Conservation (phyloP, 768 basidiomycete species). For the Naganishia friedmannii region DNA sequence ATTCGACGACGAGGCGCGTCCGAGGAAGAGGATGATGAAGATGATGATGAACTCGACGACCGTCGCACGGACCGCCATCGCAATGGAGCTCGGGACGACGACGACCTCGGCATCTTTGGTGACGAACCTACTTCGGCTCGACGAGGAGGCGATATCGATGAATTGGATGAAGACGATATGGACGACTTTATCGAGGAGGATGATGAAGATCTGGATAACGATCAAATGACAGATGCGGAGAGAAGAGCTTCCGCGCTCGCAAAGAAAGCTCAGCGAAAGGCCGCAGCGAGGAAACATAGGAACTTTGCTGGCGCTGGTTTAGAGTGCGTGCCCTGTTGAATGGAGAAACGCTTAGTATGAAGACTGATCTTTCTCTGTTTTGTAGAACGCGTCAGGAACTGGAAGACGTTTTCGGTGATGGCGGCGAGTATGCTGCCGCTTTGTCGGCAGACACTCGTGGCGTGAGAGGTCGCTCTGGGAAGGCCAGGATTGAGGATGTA, state of each 20-base stretch:
- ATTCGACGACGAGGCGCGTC: slow-evolving; percentile 77
- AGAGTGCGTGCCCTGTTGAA: slow-evolving; percentile 62
- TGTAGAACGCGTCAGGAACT: slow-evolving; percentile 90
- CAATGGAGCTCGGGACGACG: slow-evolving; percentile 57
- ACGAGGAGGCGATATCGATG: slow-evolving; percentile 58
- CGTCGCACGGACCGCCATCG: slow-evolving; percentile 1
- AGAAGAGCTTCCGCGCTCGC: slow-evolving; percentile 43
- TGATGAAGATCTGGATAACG: slow-evolving; percentile 56
- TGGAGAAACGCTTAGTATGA: neutral
- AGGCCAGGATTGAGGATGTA: slow-evolving; percentile 58
- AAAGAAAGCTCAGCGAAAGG: slow-evolving; percentile 58
- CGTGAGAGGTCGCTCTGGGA: slow-evolving; percentile 54
- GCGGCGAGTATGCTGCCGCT: slow-evolving; percentile 94
- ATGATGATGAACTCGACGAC: slow-evolving; percentile 60
- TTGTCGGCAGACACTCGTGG: slow-evolving; percentile 64
- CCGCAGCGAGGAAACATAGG: slow-evolving; percentile 61
- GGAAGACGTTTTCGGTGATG: slow-evolving; percentile 92
- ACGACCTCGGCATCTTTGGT: slow-evolving; percentile 70
- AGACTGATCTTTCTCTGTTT: slow-evolving; percentile 18
- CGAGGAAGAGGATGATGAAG: slow-evolving; percentile 59
- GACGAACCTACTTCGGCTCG: slow-evolving; percentile 64
- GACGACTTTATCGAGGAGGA: slow-evolving; percentile 66
- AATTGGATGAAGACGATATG: slow-evolving; percentile 57
- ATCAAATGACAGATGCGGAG: slow-evolving; percentile 64
- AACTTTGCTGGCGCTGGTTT: slow-evolving; percentile 74